Base-by-base conservation (phyloP, 164 flowering plant genomes). In the Annona squamosa region DNA sequence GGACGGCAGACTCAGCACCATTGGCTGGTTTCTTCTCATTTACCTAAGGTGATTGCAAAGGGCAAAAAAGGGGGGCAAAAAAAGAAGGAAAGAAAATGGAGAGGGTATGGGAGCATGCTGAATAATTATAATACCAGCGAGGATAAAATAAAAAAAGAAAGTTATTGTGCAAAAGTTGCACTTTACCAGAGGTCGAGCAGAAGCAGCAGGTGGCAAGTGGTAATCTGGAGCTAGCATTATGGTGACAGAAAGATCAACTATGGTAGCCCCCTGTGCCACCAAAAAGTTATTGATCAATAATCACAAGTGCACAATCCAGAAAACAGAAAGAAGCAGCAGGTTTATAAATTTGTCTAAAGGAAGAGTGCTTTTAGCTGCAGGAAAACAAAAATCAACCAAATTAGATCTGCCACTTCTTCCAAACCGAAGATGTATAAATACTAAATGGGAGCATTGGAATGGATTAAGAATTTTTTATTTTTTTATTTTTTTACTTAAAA, bases 191-290 rank as follows among this genome's bases (percentile, higher is more conserved):
- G 81, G 77, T 47, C 83, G 79, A 61, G 79, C 84, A 17, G 76
- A 68, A 65, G 90, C 89, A 75, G 75, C 65, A 48, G 90, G 84
- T 65, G 99, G 97, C 62, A 86, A 82, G 78, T 83, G 74, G 79
- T 93, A 93, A 65, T 90, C 90, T 44, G 88, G 90, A 81, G 84
- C 91, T 52, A 88, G 85, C 37, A 86, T 73, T 67, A 95, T 84
- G 48, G 78, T 80, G 48, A 95, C 94, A 46, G 91, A 83, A 71
- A 84, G 77, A 82, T 95, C 97, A 73, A 91, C 93, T 19, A 95
- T 93, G 42, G 99, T 95, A 67, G 98, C 97, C 61, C 97, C 99
- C 99, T 95, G 91, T 73, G 19, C 69, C 68, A 17, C 52, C 62
- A 69, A 65, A 72, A 61, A 16, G n/a, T 67, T 45, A 5, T 37